phyloP scores from a whole-genome alignment of 768 basidiomycete species.

The Scleroderma bovista region DNA sequence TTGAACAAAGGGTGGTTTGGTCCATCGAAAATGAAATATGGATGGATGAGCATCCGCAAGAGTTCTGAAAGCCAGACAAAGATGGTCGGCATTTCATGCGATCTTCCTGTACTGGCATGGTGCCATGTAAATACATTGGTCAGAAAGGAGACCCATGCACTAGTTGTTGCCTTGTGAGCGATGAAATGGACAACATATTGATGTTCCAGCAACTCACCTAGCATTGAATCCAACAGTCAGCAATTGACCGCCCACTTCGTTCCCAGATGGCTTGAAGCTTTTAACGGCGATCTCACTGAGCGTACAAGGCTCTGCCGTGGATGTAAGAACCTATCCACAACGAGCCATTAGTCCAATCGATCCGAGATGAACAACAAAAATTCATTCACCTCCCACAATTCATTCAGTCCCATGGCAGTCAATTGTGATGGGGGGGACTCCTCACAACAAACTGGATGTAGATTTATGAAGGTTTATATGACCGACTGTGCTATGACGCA shows the following conservation, averaged over 20 bases:
- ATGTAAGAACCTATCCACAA: not conserved
- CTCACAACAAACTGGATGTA: no score
- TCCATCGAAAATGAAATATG: conserved; percentile 50
- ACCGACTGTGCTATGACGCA: no score
- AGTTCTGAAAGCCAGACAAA: conserved; percentile 40
- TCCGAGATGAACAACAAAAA: no score
- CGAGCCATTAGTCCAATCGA: no score
- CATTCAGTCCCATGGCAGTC: no score
- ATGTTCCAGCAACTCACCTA: not conserved
- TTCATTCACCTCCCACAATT: no score
- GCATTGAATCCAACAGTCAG: not conserved
- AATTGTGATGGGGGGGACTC: no score
- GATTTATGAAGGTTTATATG: no score
- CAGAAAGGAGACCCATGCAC: conserved; percentile 6
- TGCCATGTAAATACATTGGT: not conserved
- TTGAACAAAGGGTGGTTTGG: conserved; percentile 38
- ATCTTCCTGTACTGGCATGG: conserved; percentile 29
- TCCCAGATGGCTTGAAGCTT: not conserved
- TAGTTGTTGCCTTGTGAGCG: not conserved
- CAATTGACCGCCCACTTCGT: not conserved
- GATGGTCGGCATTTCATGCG: conserved; percentile 39
- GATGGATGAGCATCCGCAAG: conserved; percentile 31
- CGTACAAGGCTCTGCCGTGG: not conserved
- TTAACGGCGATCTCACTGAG: not conserved
- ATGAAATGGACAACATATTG: not conserved